A percentile compares a stretch with the other conserved stretches of the same genome.
Conservation (phyloP, 805 yeast genomes). For the Komagataella ulmi region DNA sequence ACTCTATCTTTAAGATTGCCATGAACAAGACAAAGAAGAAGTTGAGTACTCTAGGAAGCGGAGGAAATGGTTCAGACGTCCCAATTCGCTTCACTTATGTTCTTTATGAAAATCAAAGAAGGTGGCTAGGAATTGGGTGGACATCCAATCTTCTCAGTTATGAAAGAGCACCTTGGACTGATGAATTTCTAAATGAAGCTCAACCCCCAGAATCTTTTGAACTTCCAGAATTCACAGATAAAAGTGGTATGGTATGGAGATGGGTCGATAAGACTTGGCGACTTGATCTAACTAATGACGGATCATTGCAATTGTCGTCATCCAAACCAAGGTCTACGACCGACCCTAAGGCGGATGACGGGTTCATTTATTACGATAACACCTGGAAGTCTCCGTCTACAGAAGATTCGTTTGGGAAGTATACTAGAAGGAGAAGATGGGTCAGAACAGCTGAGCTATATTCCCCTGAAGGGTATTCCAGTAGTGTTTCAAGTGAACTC, state of each 20-base stretch:
- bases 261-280: constrained; percentile 95
- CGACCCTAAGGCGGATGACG: constrained; percentile 70
- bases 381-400: constrained; percentile 89
- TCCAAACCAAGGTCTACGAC: constrained; percentile 48
- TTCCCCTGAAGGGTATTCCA: constrained; percentile 12
- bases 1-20: constrained; percentile 36
- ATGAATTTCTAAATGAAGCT: constrained; percentile 82
- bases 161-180: constrained; percentile 96
- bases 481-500: neutral
- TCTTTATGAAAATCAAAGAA: constrained; percentile 85
- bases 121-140: constrained; percentile 99
- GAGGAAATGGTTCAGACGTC: constrained; percentile 11
- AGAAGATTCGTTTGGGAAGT: constrained; percentile 79
- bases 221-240: constrained; percentile 59
- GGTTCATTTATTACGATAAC: constrained; percentile 80
- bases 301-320: constrained; percentile 60
- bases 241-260: constrained; percentile 73
- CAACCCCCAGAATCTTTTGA: constrained; percentile 65
- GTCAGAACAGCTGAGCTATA: constrained; percentile 85
- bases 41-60: constrained; percentile 8
- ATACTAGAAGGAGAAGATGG: constrained; percentile 94
- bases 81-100: constrained; percentile 83
- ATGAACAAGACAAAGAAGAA: constrained; percentile 35
- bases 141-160: constrained; percentile 81
- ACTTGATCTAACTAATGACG: constrained; percentile 79